Conservation (phyloP, 2,329 filamentous ascomycete genomes). For the Claviceps humidiphila region DNA sequence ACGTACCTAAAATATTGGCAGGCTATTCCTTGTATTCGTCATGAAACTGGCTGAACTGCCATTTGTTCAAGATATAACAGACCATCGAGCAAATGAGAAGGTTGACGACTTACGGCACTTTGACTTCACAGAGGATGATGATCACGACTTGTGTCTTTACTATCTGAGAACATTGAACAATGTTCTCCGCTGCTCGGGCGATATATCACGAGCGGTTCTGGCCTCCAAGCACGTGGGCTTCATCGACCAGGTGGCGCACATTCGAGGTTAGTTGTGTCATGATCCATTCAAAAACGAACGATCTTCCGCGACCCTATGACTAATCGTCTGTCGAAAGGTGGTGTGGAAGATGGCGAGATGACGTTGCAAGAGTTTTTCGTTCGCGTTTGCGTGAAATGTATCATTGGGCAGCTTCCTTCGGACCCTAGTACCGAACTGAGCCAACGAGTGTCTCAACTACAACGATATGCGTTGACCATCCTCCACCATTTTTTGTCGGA, state of each 20-base stretch:
- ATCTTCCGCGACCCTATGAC: too few relatives aligned
- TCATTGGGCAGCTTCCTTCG: slow-evolving; percentile 21
- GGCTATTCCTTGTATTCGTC: slow-evolving; percentile 48
- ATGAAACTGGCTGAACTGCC: slow-evolving; percentile 42
- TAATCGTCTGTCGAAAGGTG: slow-evolving; percentile 25
- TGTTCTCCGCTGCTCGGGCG: slow-evolving; percentile 52
- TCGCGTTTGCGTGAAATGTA: slow-evolving; percentile 50
- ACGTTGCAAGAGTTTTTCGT: slow-evolving; percentile 56
- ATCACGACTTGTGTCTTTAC: slow-evolving; percentile 66
- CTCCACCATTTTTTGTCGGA: slow-evolving; percentile 56
- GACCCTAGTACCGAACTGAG: slow-evolving; percentile 14
- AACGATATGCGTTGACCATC: slow-evolving; percentile 56
- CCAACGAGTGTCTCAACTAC: slow-evolving; percentile 48
- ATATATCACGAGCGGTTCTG: slow-evolving; percentile 57
- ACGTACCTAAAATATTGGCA: slow-evolving; percentile 15
- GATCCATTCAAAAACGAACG: background rate
- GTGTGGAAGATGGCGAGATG: slow-evolving; percentile 38
- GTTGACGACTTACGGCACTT: slow-evolving; percentile 8
- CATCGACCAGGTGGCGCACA: slow-evolving; percentile 17
- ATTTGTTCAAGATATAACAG: slow-evolving; percentile 27
- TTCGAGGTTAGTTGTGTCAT: slow-evolving; percentile 33
- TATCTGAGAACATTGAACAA: slow-evolving; percentile 64
- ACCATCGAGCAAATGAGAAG: slow-evolving; percentile 7
- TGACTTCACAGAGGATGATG: slow-evolving; percentile 41
- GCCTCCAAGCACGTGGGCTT: slow-evolving; percentile 40